A percentile compares a stretch with the other conserved stretches of the same genome.
Conservation (phyloP, 2,329 filamentous ascomycete genomes). For the Fusarium coicis region DNA sequence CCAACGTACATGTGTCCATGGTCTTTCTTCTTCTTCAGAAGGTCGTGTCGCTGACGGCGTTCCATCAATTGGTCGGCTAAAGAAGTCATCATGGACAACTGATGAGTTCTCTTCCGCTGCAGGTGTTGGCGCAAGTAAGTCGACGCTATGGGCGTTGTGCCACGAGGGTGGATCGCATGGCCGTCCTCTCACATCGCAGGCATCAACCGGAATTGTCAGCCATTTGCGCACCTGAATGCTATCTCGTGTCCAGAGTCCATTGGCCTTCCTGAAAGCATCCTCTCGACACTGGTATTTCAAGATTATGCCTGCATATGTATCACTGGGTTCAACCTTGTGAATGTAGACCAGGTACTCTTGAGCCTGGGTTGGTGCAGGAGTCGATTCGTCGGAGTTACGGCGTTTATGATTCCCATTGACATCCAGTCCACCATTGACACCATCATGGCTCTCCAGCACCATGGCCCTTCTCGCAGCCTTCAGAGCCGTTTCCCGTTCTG, state of each 20-base stretch:
- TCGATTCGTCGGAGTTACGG: slow-evolving; percentile 74
- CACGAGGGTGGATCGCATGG: slow-evolving; percentile 66
- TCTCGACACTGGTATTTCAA: slow-evolving; percentile 90
- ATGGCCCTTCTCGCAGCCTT: slow-evolving; percentile 68
- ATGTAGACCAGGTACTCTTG: slow-evolving; percentile 88
- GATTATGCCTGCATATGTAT: slow-evolving; percentile 91
- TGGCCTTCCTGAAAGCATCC: slow-evolving; percentile 84
- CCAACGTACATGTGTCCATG: slow-evolving; percentile 92
- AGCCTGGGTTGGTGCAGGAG: slow-evolving; percentile 64
- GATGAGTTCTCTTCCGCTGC: slow-evolving; percentile 42
- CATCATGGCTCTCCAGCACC: slow-evolving; percentile 69
- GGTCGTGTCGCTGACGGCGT: slow-evolving; percentile 42
- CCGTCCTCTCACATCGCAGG: slow-evolving; percentile 84
- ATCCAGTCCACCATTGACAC: slow-evolving; percentile 68
- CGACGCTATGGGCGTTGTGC: slow-evolving; percentile 54
- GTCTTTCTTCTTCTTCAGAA: slow-evolving; percentile 65
- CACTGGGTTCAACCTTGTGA: slow-evolving; percentile 82
- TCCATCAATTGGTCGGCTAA: slow-evolving; percentile 51
- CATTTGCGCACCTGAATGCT: slow-evolving; percentile 85
- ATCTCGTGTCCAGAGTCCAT: slow-evolving; percentile 95
- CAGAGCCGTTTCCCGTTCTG: slow-evolving; percentile 64
- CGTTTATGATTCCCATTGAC: slow-evolving; percentile 69
- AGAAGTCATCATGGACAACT: slow-evolving; percentile 54
- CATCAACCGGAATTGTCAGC: slow-evolving; percentile 87
- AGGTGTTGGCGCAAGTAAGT: slow-evolving; percentile 64